phyloP scores from a whole-genome alignment of 306 rosid genomes.

The Mimosa bimucronata region DNA sequence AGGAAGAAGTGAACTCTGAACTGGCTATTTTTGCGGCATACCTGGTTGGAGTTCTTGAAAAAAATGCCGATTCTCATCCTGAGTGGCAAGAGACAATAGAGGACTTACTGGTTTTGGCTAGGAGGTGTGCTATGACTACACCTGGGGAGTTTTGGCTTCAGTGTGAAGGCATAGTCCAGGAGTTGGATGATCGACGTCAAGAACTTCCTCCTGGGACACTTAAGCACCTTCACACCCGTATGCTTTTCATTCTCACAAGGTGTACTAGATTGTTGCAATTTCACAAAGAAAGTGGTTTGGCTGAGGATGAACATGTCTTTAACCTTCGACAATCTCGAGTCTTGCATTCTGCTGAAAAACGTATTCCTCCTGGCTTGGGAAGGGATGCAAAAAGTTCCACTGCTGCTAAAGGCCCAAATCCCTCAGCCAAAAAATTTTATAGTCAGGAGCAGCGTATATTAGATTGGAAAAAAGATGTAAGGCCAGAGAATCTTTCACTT shows the following conservation, averaged over 20 bases:
- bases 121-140: conserved; percentile 93
- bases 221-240: conserved; percentile 95
- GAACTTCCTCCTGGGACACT: conserved; percentile 89
- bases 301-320: conserved; percentile 81
- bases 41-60: conserved; percentile 90
- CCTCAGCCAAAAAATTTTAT: conserved; percentile 74
- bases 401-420: conserved; percentile 61
- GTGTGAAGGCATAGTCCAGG: conserved; percentile 98
- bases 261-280: conserved; percentile 94
- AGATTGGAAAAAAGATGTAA: conserved; percentile 68
- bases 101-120: conserved; percentile 94
- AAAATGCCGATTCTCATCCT: conserved; percentile 89
- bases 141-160: conserved; percentile 97
- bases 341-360: conserved; percentile 70
- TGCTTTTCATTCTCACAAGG: conserved; percentile 98
- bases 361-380: conserved; percentile 61
- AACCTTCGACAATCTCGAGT: conserved; percentile 85
- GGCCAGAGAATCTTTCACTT: conserved; percentile 46
- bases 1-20: conserved; percentile 91
- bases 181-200: conserved; percentile 98
- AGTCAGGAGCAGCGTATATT: conserved; percentile 85
- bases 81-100: conserved; percentile 97
- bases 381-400: conserved; percentile 58
- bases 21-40: conserved; percentile 95
- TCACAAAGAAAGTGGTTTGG: conserved; percentile 93